Conservation (phyloP, 2,329 filamentous ascomycete species). For the Phaeophleospora eucalypticola region DNA sequence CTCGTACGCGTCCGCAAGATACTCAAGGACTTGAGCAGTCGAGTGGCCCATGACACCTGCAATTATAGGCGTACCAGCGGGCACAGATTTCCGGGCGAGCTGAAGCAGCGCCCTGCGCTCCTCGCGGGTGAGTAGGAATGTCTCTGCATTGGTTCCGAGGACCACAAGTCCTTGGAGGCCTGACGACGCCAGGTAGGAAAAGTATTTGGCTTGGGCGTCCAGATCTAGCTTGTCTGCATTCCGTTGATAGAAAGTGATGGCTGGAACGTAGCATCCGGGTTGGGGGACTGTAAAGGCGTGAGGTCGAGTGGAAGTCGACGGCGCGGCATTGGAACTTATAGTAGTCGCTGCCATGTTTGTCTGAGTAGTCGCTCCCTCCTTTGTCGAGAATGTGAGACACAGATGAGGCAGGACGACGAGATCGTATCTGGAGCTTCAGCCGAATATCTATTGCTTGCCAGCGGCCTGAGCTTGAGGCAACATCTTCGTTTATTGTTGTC, state of each 20-base stretch:
- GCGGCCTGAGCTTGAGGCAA: too few relatives aligned
- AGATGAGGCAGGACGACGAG: too few relatives aligned
- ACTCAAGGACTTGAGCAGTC: constrained; percentile 59
- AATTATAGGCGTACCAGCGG: constrained; percentile 55
- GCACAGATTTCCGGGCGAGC: constrained; percentile 53
- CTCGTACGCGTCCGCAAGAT: constrained; percentile 54
- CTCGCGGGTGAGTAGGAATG: constrained; percentile 38
- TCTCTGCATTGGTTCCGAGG: constrained; percentile 41
- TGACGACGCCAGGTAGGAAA: constrained; percentile 35
- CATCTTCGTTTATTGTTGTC: too few relatives aligned
- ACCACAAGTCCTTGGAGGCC: constrained; percentile 38
- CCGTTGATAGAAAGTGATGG: constrained; percentile 40
- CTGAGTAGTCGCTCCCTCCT: too few relatives aligned
- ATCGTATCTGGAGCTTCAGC: too few relatives aligned
- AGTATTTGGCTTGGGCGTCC: constrained; percentile 37
- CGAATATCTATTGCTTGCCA: too few relatives aligned
- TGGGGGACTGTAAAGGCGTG: constrained; percentile 3
- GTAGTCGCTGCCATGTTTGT: not conserved
- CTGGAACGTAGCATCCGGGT: constrained; percentile 24
- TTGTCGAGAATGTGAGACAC: too few relatives aligned
- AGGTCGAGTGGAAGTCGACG: not conserved
- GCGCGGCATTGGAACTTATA: not conserved
- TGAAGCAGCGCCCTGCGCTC: constrained; percentile 56
- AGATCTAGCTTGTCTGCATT: constrained; percentile 33
- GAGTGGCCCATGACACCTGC: constrained; percentile 62